Base-by-base conservation (phyloP, 2,329 filamentous ascomycete genomes). In the Peltaster fructicola region DNA sequence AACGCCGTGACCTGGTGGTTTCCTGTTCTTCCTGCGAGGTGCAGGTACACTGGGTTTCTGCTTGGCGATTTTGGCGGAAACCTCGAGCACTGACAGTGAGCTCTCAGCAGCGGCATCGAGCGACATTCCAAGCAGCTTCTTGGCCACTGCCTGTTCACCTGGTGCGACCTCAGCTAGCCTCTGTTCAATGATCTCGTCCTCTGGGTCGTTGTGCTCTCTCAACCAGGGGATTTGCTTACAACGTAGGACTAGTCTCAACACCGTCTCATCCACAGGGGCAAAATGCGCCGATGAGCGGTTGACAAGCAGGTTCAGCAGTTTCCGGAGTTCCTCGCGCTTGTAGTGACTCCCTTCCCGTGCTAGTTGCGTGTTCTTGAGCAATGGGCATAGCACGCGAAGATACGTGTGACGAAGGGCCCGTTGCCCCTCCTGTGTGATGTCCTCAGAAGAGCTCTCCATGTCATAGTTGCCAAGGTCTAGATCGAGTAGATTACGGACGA, bases 401-500 rank as follows among this genome's bases (percentile, higher is more conserved):
- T 98, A 98, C 4, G 88, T 98, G 49, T 98, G 88, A 17, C 85
- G 70, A 29, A 98, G 58, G 3, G 68, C 56, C 10, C 38, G 34
- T 26, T 49, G 45, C 7, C 47, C 47, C 24, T 44, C 43, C 15
- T 32, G 21, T 14, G 46, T 44, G 9, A 15, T 12, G 9, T 30
- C 31, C 10, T 38, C 38, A 9, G 30, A 29, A 6, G 28, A 28
- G 17, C 27, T 15, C 5, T 30, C 30, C 7, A 24, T 44, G 13
- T 51, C 48, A 14, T 47, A 39, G 7, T 60, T 71, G 46, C 92
- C 85, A 41, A 85, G 75, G 0, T 90, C 88, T 6, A 98, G 61
- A 47, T 98, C 88, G 41, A 95, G 71, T n/a, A 98, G 61, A 43
- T 98, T 98, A 20, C 88, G 78, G 32, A 98, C 80, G 30, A 98